These are phyloP conservation scores for Suzukiozyma palmioleophila DNA, from an alignment of 1,139 yeast genomes.

Conservation along the genomic window DNA sequence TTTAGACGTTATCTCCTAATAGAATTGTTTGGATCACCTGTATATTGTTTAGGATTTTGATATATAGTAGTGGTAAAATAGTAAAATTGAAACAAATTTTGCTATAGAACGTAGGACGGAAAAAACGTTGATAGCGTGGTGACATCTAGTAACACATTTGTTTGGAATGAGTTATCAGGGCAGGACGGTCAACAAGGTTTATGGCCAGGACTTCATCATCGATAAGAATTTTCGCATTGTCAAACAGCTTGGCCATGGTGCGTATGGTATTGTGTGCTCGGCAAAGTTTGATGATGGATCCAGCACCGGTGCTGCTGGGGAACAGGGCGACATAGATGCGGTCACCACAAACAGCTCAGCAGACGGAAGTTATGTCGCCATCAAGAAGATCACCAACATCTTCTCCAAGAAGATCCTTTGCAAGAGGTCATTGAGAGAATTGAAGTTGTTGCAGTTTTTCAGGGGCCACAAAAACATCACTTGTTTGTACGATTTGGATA, in stretches of 20 bases:
- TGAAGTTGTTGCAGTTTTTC: conserved; percentile 83
- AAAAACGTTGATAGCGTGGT: too few species aligned
- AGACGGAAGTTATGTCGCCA: conserved; percentile 62
- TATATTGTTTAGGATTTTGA: too few species aligned
- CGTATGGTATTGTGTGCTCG: conserved; percentile 93
- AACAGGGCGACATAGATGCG: conserved; percentile 1
- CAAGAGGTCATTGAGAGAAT: conserved; percentile 84
- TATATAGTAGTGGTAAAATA: too few species aligned
- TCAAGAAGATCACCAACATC: conserved; percentile 89
- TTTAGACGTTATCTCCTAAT: too few species aligned
- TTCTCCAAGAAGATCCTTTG: conserved; percentile 85
- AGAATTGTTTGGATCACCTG: too few species aligned
- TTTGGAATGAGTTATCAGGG: conserved; percentile 19
- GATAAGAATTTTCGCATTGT: conserved; percentile 81
- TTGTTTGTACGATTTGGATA: conserved; percentile 88
- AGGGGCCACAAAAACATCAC: conserved; percentile 92
- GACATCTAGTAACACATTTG: too few species aligned
- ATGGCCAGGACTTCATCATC: conserved; percentile 84
- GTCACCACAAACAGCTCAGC: conserved; percentile 9
- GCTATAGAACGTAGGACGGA: too few species aligned
- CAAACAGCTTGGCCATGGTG: conserved; percentile 94
- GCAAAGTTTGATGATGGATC: conserved; percentile 80
- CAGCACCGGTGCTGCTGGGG: conserved; percentile 9
- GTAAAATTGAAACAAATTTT: too few species aligned
- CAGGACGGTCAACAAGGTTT: conserved; percentile 52